A percentile compares a stretch with the other conserved stretches of the same genome.
These are phyloP conservation scores for Albatrellus sp. DNA, from an alignment of 1,284 basidiomycete genomes.

Conservation along the genomic window DNA sequence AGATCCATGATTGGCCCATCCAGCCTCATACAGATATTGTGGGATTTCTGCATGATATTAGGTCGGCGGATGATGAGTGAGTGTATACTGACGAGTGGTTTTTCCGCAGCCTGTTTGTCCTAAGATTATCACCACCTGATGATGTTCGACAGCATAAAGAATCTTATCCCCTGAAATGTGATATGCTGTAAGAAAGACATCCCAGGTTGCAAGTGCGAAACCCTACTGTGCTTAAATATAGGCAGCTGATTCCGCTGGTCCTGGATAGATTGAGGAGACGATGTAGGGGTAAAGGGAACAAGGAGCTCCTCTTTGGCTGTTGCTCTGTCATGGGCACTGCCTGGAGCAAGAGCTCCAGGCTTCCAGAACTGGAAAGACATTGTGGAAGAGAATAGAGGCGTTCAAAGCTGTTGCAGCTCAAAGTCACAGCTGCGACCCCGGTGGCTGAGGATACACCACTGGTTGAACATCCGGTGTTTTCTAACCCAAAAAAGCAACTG, in stretches of 20 bases:
- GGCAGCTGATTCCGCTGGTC: constrained; percentile 73
- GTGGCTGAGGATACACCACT: no score
- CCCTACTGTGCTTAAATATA: constrained; percentile 76
- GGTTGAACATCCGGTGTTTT: no score
- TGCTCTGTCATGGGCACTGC: constrained; percentile 78
- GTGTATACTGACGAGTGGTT: constrained; percentile 69
- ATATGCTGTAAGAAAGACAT: neutral
- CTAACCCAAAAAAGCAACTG: no score
- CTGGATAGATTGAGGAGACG: constrained; percentile 49
- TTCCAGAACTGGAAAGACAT: constrained; percentile 62
- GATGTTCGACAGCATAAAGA: constrained; percentile 74
- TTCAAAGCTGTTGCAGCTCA: no score
- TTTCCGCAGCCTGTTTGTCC: constrained; percentile 98
- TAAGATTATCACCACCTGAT: constrained; percentile 79
- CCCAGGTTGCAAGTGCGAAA: constrained; percentile 7
- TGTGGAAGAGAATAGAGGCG: no score
- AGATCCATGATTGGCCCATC: constrained; percentile 73
- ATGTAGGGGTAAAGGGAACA: constrained; percentile 50
- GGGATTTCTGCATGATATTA: constrained; percentile 61
- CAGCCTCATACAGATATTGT: constrained; percentile 85
- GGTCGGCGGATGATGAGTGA: neutral
- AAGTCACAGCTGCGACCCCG: no score
- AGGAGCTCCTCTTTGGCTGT: constrained; percentile 64
- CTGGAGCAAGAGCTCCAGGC: constrained; percentile 75
- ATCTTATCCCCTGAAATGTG: constrained; percentile 51